Evolutionary conservation across 2,329 filamentous ascomycete genomes (phyloP).

Genomic region (Emergomyces africanus): DNA sequence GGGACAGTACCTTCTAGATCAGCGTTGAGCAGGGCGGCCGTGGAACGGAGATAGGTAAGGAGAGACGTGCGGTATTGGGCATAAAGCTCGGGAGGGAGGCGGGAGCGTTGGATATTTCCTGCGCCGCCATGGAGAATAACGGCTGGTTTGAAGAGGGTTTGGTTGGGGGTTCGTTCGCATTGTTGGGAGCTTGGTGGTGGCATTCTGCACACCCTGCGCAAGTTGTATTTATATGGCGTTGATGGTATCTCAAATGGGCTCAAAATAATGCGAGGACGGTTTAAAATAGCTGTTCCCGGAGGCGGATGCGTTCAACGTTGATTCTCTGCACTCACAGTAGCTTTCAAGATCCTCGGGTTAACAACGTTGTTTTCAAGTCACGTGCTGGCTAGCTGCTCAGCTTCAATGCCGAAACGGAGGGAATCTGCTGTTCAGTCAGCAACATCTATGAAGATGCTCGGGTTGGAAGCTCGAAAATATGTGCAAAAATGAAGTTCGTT

Average conservation of each 20-base stretch:
- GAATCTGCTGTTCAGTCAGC: not conserved
- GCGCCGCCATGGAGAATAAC: slow-evolving; percentile 63
- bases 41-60: slow-evolving; percentile 45
- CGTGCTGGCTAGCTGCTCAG: not conserved
- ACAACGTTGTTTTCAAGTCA: not conserved
- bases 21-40: slow-evolving; percentile 26
- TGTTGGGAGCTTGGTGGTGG: not conserved
- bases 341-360: not conserved
- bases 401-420: not conserved
- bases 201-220: not conserved
- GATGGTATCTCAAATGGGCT: not conserved
- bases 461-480: not conserved
- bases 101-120: slow-evolving; percentile 51
- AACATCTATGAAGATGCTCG: not conserved
- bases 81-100: slow-evolving; percentile 47
- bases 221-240: not conserved
- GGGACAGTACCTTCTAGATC: slow-evolving; percentile 2
- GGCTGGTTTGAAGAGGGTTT: slow-evolving; percentile 36
- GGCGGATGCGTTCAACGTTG: not conserved
- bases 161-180: not conserved
- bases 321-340: not conserved
- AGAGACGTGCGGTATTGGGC: slow-evolving; percentile 47
- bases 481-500: not conserved
- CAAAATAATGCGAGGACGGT: not conserved
- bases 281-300: not conserved